Percentiles rank a stretch among this genome's conserved stretches.
phyloP scores from a whole-genome alignment of 2,329 filamentous ascomycete species.

The Botryotinia calthae region DNA sequence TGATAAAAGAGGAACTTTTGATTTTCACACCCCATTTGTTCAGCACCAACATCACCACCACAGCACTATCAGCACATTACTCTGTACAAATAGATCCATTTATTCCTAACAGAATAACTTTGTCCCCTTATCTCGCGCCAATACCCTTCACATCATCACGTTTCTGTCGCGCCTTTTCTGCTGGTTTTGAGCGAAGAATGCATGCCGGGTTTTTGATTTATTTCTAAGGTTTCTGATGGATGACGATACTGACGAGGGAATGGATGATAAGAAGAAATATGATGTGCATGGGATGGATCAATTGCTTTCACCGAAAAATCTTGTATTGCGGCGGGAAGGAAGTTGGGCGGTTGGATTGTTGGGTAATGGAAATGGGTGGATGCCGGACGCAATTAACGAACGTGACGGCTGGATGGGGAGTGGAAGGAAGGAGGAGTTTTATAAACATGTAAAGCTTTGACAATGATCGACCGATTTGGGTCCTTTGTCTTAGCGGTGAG shows the following conservation, averaged over 20 bases:
- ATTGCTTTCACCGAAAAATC: slow-evolving; percentile 23
- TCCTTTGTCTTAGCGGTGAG: slow-evolving; percentile 26
- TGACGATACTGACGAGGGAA: slow-evolving; percentile 13
- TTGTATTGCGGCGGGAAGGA: slow-evolving; percentile 22
- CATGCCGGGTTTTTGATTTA: slow-evolving; percentile 4
- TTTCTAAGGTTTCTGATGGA: slow-evolving; percentile 14
- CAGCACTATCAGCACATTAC: slow-evolving; percentile 14
- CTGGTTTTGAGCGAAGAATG: slow-evolving; percentile 17
- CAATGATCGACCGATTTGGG: slow-evolving; percentile 29
- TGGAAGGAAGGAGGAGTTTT: slow-evolving; percentile 13
- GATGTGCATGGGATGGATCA: slow-evolving; percentile 7
- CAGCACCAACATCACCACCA: slow-evolving; percentile 15
- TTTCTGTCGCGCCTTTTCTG: slow-evolving; percentile 10
- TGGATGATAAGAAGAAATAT: slow-evolving; percentile 2
- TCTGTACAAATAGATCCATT: slow-evolving; percentile 18
- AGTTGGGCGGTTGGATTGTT: slow-evolving; percentile 11
- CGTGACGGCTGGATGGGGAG: background rate
- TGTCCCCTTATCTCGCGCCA: slow-evolving; percentile 12
- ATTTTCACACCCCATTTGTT: slow-evolving; percentile 1
- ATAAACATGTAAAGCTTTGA: slow-evolving; percentile 17
- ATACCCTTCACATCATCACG: slow-evolving; percentile 17
- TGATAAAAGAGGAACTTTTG: slow-evolving; percentile 2
- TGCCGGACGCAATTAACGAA: background rate
- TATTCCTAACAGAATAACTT: slow-evolving; percentile 1
- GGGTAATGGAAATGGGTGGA: slow-evolving; percentile 22